These are phyloP conservation scores for Microbotryomycetes sp. DNA, from an alignment of 1,284 basidiomycete species.

Conservation along the genomic window DNA sequence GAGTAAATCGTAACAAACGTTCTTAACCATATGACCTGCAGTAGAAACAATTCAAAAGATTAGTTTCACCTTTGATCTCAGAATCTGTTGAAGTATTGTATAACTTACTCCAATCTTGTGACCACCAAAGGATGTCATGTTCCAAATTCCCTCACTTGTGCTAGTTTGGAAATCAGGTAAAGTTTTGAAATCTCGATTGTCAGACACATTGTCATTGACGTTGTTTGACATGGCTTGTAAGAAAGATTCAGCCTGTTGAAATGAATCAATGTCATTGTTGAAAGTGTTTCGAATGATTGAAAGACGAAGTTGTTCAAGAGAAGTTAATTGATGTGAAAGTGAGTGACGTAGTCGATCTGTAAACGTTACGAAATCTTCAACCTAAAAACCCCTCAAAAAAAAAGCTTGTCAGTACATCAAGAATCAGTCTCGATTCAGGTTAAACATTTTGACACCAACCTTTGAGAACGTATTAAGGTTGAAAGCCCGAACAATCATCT, in stretches of 20 bases:
- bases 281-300: conserved; percentile 60
- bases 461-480: conserved; percentile 62
- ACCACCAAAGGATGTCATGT: conserved; percentile 59
- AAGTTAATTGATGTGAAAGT: conserved; percentile 66
- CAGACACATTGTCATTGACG: conserved; percentile 54
- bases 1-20: conserved; percentile 62
- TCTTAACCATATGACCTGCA: conserved; percentile 60
- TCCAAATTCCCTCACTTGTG: conserved; percentile 48
- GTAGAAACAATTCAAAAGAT: not conserved
- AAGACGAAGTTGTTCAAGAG: conserved; percentile 74
- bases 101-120: no score
- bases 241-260: conserved; percentile 8
- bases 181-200: conserved; percentile 73
- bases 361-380: conserved; percentile 70
- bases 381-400: conserved; percentile 52
- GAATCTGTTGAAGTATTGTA: no score
- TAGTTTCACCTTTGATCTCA: conserved; percentile 5
- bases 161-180: conserved; percentile 69
- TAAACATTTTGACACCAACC: conserved; percentile 43
- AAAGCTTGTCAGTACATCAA: no score
- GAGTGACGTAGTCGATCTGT: conserved; percentile 71
- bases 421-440: not conserved
- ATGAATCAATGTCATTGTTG: not conserved
- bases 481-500: conserved; percentile 45
- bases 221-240: conserved; percentile 2